Evolutionary conservation across 345 rosid species (phyloP).

Genomic region (Eutrema heterophyllum): DNA sequence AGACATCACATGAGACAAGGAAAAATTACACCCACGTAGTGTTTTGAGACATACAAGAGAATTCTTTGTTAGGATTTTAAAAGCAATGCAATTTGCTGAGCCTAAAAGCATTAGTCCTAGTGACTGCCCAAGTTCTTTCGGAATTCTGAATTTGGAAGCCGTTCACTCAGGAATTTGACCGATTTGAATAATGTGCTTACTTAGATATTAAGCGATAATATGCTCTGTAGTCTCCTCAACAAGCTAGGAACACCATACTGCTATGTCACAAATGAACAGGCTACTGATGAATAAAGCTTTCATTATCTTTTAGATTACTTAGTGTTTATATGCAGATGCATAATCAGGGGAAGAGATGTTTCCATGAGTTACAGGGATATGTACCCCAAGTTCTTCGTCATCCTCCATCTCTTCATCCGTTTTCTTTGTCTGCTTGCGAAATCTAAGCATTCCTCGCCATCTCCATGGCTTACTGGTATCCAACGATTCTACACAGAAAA

Average conservation of each 20-base stretch:
- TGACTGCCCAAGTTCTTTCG: neutral
- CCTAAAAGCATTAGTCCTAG: constrained; percentile 2
- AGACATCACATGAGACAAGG: constrained; percentile 12
- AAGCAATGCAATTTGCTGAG: constrained; percentile 17
- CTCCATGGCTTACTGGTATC: constrained; percentile 29
- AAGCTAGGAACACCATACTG: constrained; percentile 32
- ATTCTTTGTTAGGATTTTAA: neutral
- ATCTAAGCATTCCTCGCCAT: constrained; percentile 9
- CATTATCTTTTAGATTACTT: constrained; percentile 9
- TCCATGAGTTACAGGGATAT: constrained; percentile 20
- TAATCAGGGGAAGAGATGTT: constrained; percentile 10
- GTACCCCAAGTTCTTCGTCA: constrained; percentile 69
- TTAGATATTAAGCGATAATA: constrained; percentile 25
- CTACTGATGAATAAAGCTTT: constrained; percentile 16
- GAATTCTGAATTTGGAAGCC: constrained; percentile 2
- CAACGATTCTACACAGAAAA: constrained; percentile 42
- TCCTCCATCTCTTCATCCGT: constrained; percentile 38
- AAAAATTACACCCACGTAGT: neutral
- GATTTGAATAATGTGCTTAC: constrained; percentile 25
- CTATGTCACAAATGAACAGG: constrained; percentile 24
- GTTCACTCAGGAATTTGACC: neutral
- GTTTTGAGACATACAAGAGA: neutral
- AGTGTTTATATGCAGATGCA: constrained; percentile 22
- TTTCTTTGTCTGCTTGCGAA: constrained; percentile 29
- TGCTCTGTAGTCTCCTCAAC: constrained; percentile 31